Evolutionary conservation across 306 rosid genomes (phyloP), one percentile per base, ranked within the genome.

Genomic region (Cyclanthera cordifolia): DNA sequence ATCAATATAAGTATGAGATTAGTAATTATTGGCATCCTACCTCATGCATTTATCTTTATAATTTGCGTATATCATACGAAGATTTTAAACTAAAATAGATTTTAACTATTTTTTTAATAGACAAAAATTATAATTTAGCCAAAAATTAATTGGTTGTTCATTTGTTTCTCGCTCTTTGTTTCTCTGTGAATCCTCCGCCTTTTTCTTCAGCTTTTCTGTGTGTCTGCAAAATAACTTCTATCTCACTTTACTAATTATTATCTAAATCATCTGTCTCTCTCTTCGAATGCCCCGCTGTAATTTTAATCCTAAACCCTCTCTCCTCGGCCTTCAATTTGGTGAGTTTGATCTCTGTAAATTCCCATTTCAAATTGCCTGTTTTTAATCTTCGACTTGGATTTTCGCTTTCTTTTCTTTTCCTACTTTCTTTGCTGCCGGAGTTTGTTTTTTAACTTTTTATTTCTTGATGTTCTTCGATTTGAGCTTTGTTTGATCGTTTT

Each of bases 201-300:
- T 58, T 58, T 58, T 58, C 46, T 34, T 56, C 66, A 30, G 66
- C 66, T 58, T 58, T 58, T 58, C 66, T 30, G 66, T 21, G 23
- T 43, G 45, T n/a, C 45, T 58, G 66, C 45, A 30, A 15, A 25
- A 1, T 16, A 49, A 30, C 13, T 32, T 34, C 8, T 34, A 1
- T 16, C 17, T 17, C 23, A 58, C 66, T 58, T 58, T 58, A 58
- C 66, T 30, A 58, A 58, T 58, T 58, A 25, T 58, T 58, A 28
- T 30, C 66, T 46, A 15, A 58, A 58, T 55, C 63, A 58, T 30
- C 30, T 19, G 15, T 52, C 28, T 52, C 57, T 51, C 24, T 50
- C 54, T n/a, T 17, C 59, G n/a, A 53, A 53, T 53, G 30, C 16
- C 32, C 12, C 61, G 3, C 37, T 55, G 17, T 55, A 34, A 34